Evolutionary conservation across 1,139 yeast species (phyloP).

Genomic region (Magnusiomyces tetraspermus): DNA sequence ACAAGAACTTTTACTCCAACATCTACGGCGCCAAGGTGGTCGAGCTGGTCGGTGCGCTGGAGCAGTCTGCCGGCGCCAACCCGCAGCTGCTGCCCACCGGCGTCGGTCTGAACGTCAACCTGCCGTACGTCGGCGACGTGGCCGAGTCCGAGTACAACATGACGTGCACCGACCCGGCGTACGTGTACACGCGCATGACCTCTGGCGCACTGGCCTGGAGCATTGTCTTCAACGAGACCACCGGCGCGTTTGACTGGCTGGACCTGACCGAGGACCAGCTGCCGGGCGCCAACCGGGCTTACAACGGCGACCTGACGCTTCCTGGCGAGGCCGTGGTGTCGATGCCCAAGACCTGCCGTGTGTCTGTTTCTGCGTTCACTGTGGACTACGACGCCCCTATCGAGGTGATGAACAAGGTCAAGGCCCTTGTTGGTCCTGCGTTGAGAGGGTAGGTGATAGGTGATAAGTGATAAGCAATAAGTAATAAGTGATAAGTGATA

Average conservation of each 20-base stretch:
- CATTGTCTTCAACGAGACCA: background rate
- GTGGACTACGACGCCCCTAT: conserved; percentile 8
- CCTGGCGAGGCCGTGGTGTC: conserved; percentile 8
- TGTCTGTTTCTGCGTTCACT: conserved; percentile 5
- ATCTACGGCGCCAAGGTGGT: conserved; percentile 35
- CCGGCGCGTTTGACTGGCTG: conserved; percentile 1
- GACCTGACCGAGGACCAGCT: background rate
- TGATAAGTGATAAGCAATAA: too few species aligned
- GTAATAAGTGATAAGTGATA: too few species aligned
- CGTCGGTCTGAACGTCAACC: conserved; percentile 39
- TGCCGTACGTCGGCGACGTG: conserved; percentile 28
- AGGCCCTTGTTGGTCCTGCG: background rate
- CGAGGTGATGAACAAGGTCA: background rate
- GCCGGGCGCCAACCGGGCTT: conserved; percentile 1
- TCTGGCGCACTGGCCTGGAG: conserved; percentile 1
- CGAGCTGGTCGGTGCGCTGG: conserved; percentile 33
- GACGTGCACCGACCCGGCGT: conserved; percentile 4
- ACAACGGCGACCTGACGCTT: conserved; percentile 5
- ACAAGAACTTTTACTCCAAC: conserved; percentile 29
- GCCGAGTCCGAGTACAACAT: background rate
- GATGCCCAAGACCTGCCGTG: background rate
- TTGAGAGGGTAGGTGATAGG: too few species aligned
- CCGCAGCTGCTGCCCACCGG: conserved; percentile 34
- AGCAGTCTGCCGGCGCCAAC: conserved; percentile 28
- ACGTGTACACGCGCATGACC: conserved; percentile 6